Percentiles rank a stretch among this genome's conserved stretches.
Conservation (phyloP, 2,329 filamentous ascomycete genomes). For the Cercospora sp. region DNA sequence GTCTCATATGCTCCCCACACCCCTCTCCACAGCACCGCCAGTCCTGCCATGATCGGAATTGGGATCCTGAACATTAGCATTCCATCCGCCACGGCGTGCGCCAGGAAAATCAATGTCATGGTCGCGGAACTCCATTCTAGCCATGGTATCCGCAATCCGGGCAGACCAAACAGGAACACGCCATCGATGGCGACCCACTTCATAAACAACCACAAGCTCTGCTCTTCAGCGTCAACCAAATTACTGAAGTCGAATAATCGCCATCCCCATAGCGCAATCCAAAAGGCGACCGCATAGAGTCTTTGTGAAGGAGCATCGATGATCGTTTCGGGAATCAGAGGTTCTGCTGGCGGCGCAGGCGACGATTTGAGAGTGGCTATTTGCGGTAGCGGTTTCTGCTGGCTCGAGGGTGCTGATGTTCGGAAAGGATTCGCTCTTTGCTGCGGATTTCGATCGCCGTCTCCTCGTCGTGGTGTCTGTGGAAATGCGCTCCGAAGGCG, state of each 20-base stretch:
- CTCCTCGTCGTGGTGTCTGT: conserved; percentile 52
- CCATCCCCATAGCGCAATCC: conserved; percentile 74
- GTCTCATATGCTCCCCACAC: conserved; percentile 84
- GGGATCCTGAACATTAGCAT: conserved; percentile 90
- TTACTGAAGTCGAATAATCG: conserved; percentile 82
- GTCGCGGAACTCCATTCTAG: conserved; percentile 81
- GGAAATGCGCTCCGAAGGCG: conserved; percentile 81
- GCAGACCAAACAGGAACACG: conserved; percentile 81
- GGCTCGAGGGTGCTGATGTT: conserved; percentile 29
- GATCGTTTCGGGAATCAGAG: conserved; percentile 76
- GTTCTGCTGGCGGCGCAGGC: conserved; percentile 43
- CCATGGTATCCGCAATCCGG: conserved; percentile 91
- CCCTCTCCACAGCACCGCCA: conserved; percentile 72
- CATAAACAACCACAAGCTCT: conserved; percentile 85
- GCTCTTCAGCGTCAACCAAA: conserved; percentile 75
- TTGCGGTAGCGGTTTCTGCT: conserved; percentile 33
- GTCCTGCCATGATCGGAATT: conserved; percentile 72
- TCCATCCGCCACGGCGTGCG: conserved; percentile 72
- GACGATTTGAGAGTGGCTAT: conserved; percentile 25
- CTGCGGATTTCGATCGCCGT: conserved; percentile 9
- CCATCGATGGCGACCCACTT: conserved; percentile 93
- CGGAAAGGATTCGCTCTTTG: conserved; percentile 19
- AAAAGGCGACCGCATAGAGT: conserved; percentile 80
- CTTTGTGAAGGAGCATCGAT: conserved; percentile 90
- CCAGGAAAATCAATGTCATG: conserved; percentile 68